Percentiles rank a stretch among this genome's conserved stretches.
phyloP scores from a whole-genome alignment of 371 early-diverging fungal species.

The Actinomucor elegans region DNA sequence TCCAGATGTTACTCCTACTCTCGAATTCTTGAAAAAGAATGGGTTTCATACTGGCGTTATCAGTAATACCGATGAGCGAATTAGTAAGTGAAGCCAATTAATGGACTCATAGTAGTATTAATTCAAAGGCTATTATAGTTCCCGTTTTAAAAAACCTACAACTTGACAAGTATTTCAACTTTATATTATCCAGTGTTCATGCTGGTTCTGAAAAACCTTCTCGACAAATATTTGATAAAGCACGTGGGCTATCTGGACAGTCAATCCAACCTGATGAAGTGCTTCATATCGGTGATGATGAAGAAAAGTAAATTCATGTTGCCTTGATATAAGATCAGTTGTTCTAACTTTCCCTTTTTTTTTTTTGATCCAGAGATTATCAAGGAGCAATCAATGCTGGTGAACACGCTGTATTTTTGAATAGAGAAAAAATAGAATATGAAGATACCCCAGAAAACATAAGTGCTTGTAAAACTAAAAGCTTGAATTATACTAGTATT shows the following conservation, averaged over 20 bases:
- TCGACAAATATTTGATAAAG: slow-evolving; percentile 31
- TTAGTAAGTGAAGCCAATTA: slow-evolving; percentile 34
- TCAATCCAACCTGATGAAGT: slow-evolving; percentile 16
- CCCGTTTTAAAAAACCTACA: slow-evolving; percentile 28
- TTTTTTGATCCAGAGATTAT: slow-evolving; percentile 2
- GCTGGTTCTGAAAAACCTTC: slow-evolving; percentile 41
- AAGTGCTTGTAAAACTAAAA: slow-evolving; percentile 12
- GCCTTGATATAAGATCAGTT: background rate
- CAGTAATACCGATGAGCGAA: slow-evolving; percentile 43
- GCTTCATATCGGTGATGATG: slow-evolving; percentile 44
- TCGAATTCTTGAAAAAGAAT: slow-evolving; percentile 23
- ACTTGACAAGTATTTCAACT: slow-evolving; percentile 34
- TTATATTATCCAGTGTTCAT: slow-evolving; percentile 30
- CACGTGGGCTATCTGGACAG: slow-evolving; percentile 12
- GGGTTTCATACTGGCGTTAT: slow-evolving; percentile 38
- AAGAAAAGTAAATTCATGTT: slow-evolving; percentile 24
- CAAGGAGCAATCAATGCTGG: slow-evolving; percentile 34
- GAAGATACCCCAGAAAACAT: slow-evolving; percentile 25
- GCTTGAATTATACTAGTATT: slow-evolving; percentile 20
- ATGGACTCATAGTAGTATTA: no score
- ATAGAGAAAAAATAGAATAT: slow-evolving; percentile 33
- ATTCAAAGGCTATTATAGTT: slow-evolving; percentile 13
- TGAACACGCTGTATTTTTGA: slow-evolving; percentile 26
- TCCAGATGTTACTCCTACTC: slow-evolving; percentile 27
- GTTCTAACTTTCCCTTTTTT: background rate